phyloP scores from a whole-genome alignment of 192 early-diverging fungal species.

The Linnemannia schmuckeri region DNA sequence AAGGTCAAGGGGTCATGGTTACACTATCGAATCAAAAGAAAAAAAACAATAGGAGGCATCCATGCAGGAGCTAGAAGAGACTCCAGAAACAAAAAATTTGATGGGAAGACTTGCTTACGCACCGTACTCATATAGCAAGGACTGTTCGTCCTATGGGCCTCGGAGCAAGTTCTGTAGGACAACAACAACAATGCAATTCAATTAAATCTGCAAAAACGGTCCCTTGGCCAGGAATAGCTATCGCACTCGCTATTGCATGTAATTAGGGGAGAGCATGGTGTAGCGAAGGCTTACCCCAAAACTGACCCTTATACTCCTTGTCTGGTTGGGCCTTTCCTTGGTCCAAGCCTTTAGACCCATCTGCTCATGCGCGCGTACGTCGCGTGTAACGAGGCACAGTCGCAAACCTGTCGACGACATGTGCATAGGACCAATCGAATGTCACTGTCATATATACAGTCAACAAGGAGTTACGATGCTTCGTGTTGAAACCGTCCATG shows the following conservation, averaged over 20 bases:
- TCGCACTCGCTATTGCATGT: background rate
- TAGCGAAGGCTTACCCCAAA: background rate
- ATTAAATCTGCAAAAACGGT: background rate
- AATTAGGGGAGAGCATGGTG: background rate
- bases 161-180: background rate
- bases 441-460: background rate
- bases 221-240: conserved; percentile 1
- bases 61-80: background rate
- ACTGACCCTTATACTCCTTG: background rate
- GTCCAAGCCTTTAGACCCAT: background rate
- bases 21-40: background rate
- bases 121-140: background rate
- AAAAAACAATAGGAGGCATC: background rate
- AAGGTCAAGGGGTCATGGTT: background rate
- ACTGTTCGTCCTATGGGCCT: background rate
- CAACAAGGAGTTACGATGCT: background rate
- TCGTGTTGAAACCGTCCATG: background rate
- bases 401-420: background rate
- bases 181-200: background rate
- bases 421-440: background rate
- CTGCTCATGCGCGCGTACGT: background rate
- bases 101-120: background rate
- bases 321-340: background rate
- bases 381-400: background rate
- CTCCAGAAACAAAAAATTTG: background rate